Evolutionary conservation across 306 rosid genomes (phyloP), one percentile per base, ranked within the genome.

Genomic region (Cucumis melo): DNA sequence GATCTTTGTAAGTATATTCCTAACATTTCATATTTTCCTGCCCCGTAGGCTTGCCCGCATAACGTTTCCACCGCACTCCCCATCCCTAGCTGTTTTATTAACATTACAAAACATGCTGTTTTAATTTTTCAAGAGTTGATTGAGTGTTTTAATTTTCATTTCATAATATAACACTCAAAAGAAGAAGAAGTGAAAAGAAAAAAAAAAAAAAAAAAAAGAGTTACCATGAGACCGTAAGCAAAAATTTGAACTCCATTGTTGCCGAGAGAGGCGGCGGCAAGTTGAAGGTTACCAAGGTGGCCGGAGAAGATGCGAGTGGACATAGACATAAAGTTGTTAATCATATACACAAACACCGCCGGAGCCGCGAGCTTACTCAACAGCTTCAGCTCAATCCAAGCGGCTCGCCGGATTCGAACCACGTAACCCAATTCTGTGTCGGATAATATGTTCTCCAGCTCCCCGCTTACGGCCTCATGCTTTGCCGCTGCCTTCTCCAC

Each of bases 1-100:
- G 98, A 90, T 77, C 92, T 79, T 66, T 92, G 98, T 58, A 92
- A 27, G 77, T 92, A 92, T 0, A 83, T 7, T 6, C 97, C 97
- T 1, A 92, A 36, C 94, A 90, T 87, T 1, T 77, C 91, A 14
- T 41, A 86, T 66, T 85, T 90, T 0, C 76, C 42, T 0, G 94
- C 98, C 1, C 98, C 98, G 29, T 62, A 89, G 5, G 98, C 93
- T 85, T 90, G 98, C 1, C 98, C 98, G 15, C 98, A 90, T 19
- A 92, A 80, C 0, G 96, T 92, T 78, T 92, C 98, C n/a, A 90
- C 98, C 0, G 98, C 98, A 60, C 98, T 92, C 19, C 98, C 98
- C 98, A 92, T 90, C 0, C 98, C 98, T 32, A 90, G 79, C 98
- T 92, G 86, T 29, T 61, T 7, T 38, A 50, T 15, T 19, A 15